A percentile compares a stretch with the other conserved stretches of the same genome.
Conservation (phyloP, 2,329 filamentous ascomycete species). For the Sphaerulina vaccinii region DNA sequence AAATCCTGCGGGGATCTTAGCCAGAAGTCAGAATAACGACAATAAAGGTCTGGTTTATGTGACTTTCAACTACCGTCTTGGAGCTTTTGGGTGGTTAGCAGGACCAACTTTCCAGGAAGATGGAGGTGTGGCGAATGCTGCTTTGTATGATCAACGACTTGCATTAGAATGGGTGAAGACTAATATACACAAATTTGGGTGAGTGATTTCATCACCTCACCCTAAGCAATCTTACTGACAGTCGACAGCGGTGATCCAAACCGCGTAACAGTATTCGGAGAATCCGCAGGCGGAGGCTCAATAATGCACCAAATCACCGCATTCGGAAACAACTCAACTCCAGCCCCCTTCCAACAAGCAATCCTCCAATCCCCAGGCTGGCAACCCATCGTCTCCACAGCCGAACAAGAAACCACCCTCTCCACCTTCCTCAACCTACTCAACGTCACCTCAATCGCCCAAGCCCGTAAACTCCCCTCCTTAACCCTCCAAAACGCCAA, state of each 20-base stretch:
- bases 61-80: conserved; percentile 50
- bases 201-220: no score
- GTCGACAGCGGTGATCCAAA: conserved; percentile 48
- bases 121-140: conserved; percentile 51
- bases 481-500: conserved; percentile 45
- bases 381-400: conserved; percentile 37
- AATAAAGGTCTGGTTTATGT: conserved; percentile 47
- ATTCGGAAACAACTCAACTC: conserved; percentile 47
- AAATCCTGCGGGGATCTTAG: conserved; percentile 34
- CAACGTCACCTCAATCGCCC: conserved; percentile 46
- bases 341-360: conserved; percentile 47
- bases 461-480: conserved; percentile 46
- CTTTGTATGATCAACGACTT: conserved; percentile 54
- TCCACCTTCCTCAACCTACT: conserved; percentile 43
- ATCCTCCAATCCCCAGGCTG: conserved; percentile 50
- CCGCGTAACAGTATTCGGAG: conserved; percentile 44
- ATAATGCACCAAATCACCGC: conserved; percentile 57
- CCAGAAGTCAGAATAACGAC: conserved; percentile 43
- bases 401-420: conserved; percentile 42
- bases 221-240: no score
- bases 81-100: conserved; percentile 50
- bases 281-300: conserved; percentile 55
- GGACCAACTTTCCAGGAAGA: conserved; percentile 44
- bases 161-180: conserved; percentile 56
- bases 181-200: conserved; percentile 51